These are phyloP conservation scores for Didymellaceae sp. DNA, from an alignment of 2,329 filamentous ascomycete genomes.

Conservation along the genomic window DNA sequence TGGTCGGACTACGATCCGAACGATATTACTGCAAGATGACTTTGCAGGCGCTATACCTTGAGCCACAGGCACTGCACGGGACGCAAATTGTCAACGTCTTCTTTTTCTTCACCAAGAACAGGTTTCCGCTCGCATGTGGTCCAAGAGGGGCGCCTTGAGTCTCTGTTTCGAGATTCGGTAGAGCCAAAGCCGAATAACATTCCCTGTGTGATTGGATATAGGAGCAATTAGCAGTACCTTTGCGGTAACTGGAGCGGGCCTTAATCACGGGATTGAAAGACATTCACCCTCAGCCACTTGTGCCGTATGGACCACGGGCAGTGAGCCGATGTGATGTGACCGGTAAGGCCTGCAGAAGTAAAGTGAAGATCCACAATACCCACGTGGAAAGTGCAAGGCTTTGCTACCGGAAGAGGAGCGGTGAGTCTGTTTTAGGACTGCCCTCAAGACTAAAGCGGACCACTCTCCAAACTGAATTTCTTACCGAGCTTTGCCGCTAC, in stretches of 20 bases:
- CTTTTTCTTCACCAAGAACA: conserved; percentile 7
- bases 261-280: background rate
- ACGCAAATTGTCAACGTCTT: conserved; percentile 1
- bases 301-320: background rate
- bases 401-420: conserved; percentile 4
- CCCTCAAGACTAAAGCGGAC: conserved; percentile 1
- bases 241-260: conserved; percentile 2
- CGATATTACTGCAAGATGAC: background rate
- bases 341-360: conserved; percentile 15
- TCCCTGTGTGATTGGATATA: conserved; percentile 8
- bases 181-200: background rate
- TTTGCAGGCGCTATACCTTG: background rate
- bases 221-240: background rate
- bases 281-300: background rate
- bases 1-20: conserved; percentile 5
- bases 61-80: background rate
- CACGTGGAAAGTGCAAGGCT: conserved; percentile 9
- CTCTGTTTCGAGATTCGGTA: background rate
- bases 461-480: background rate
- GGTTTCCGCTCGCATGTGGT: background rate
- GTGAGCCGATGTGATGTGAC: background rate
- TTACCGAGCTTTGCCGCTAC: conserved; percentile 16
- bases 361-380: background rate
- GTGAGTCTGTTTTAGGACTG: background rate
- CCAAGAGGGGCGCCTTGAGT: background rate